phyloP scores from a whole-genome alignment of 129 eudicot genomes.

The Smallanthus sonchifolius region DNA sequence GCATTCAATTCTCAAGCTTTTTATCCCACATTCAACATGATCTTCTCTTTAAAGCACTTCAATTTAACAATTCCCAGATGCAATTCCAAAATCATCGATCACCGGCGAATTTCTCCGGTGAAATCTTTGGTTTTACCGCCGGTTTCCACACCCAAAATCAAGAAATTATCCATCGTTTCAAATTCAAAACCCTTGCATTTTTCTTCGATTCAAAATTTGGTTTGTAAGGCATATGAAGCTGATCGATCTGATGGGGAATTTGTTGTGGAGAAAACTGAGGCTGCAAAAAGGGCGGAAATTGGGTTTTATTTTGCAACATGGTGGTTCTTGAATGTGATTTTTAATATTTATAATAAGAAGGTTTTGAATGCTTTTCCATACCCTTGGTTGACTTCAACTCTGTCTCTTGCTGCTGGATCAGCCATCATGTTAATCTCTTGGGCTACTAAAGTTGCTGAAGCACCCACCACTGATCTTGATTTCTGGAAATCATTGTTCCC shows the following conservation, averaged over 20 bases:
- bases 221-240: slow-evolving; percentile 52
- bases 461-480: slow-evolving; percentile 57
- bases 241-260: slow-evolving; percentile 34
- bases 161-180: slow-evolving; percentile 11
- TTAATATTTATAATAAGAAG: slow-evolving; percentile 63
- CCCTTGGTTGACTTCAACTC: slow-evolving; percentile 67
- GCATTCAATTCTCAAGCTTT: no score
- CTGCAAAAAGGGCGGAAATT: slow-evolving; percentile 49
- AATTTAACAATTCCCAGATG: slow-evolving; percentile 4
- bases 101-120: slow-evolving; percentile 24
- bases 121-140: slow-evolving; percentile 31
- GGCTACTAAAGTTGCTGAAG: slow-evolving; percentile 51
- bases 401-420: slow-evolving; percentile 71
- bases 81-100: slow-evolving; percentile 19
- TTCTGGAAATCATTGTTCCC: slow-evolving; percentile 66
- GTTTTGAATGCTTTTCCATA: slow-evolving; percentile 65
- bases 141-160: slow-evolving; percentile 8
- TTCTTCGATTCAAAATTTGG: slow-evolving; percentile 25
- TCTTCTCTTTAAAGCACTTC: slow-evolving; percentile 43
- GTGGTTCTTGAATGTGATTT: slow-evolving; percentile 66
- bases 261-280: slow-evolving; percentile 25
- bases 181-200: slow-evolving; percentile 33
- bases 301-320: slow-evolving; percentile 63
- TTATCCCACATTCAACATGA: slow-evolving; percentile 30
- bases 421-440: slow-evolving; percentile 55